phyloP scores from a whole-genome alignment of 139 green algal species.

The Volvox reticuliferus region DNA sequence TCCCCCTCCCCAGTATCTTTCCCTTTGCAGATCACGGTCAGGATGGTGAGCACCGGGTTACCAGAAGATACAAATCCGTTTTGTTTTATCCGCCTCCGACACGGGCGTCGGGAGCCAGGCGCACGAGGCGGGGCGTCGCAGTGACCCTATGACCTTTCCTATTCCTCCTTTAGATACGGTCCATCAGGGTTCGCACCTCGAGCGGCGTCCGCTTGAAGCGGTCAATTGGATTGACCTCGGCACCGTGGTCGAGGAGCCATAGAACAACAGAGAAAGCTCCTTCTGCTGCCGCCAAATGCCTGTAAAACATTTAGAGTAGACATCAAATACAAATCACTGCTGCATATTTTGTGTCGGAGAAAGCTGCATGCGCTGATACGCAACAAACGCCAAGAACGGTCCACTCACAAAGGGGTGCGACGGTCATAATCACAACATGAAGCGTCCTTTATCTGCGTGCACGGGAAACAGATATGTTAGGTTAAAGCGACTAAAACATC shows the following conservation, averaged over 20 bases:
- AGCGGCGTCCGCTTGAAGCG: slow-evolving; percentile 91
- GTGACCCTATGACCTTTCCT: too few relatives aligned
- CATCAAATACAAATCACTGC: too few relatives aligned
- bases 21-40: too few relatives aligned
- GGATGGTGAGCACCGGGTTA: too few relatives aligned
- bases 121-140: too few relatives aligned
- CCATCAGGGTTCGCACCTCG: slow-evolving; percentile 69
- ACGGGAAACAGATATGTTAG: background rate
- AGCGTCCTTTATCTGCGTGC: slow-evolving; percentile 33
- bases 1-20: too few relatives aligned
- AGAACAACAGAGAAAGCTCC: slow-evolving; percentile 83
- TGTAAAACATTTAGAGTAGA: slow-evolving; percentile 50
- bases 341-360: background rate
- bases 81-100: too few relatives aligned
- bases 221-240: slow-evolving; percentile 85
- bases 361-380: background rate
- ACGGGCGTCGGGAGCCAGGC: too few relatives aligned
- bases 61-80: too few relatives aligned
- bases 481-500: background rate
- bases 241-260: slow-evolving; percentile 86
- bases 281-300: slow-evolving; percentile 88
- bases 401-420: slow-evolving; percentile 84
- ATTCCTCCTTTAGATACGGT: too few relatives aligned
- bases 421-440: slow-evolving; percentile 88
- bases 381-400: background rate